phyloP scores from a whole-genome alignment of 2,329 filamentous ascomycete species.

The Elsinoe perseae region DNA sequence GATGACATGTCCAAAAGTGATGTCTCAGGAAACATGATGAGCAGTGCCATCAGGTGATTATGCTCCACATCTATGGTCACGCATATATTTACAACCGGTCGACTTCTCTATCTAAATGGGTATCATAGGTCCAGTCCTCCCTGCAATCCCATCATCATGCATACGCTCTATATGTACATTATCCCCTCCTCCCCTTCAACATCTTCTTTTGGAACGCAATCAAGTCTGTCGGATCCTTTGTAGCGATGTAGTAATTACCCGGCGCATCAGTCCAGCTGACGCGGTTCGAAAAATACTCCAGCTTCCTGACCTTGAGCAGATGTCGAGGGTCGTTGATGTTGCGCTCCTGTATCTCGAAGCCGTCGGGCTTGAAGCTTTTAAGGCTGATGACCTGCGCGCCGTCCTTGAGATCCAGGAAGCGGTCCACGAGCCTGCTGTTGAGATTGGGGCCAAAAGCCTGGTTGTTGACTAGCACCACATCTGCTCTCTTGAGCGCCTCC shows the following conservation, averaged over 20 bases:
- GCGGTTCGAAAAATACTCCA: conserved; percentile 56
- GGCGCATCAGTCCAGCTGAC: conserved; percentile 88
- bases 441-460: conserved; percentile 86
- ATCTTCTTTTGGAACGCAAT: conserved; percentile 40
- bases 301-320: conserved; percentile 66
- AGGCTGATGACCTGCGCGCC: conserved; percentile 86
- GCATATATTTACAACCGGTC: not conserved
- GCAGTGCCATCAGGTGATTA: not conserved
- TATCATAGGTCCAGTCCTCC: conserved; percentile 2
- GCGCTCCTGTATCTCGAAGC: conserved; percentile 63
- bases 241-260: conserved; percentile 83
- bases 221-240: conserved; percentile 56
- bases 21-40: no score
- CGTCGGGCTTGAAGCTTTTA: conserved; percentile 79
- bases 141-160: not conserved
- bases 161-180: not conserved
- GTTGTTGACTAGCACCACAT: conserved; percentile 97
- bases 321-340: conserved; percentile 77
- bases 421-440: conserved; percentile 75
- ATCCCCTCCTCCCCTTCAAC: conserved; percentile 18
- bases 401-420: conserved; percentile 88
- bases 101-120: not conserved
- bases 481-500: conserved; percentile 68
- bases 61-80: not conserved
- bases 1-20: no score